These are phyloP conservation scores for Eucalyptus dawsonii DNA, from an alignment of 345 rosid species.

Conservation along the genomic window DNA sequence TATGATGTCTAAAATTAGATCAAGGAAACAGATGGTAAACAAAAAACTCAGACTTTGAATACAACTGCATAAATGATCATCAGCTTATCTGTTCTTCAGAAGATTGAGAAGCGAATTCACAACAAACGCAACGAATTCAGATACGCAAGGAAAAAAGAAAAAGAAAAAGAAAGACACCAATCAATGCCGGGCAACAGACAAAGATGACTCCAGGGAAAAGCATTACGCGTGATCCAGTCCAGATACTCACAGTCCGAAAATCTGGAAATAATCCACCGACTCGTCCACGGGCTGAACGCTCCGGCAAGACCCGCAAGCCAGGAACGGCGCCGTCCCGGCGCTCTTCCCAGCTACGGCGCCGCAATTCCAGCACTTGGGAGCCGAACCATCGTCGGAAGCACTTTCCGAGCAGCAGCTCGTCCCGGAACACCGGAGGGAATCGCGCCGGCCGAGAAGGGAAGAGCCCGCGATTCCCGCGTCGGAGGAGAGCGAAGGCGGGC, in stretches of 20 bases:
- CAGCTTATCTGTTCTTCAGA: neutral
- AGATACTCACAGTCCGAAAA: conserved; percentile 66
- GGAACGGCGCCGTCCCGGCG: conserved; percentile 18
- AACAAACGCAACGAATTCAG: neutral
- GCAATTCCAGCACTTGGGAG: conserved; percentile 69
- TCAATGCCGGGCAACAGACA: neutral
- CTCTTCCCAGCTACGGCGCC: conserved; percentile 4
- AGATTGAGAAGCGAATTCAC: neutral
- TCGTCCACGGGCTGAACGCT: conserved; percentile 76
- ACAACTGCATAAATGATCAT: neutral
- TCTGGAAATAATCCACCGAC: conserved; percentile 64
- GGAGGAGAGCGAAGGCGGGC: conserved; percentile 3
- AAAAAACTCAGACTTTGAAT: neutral
- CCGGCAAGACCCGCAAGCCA: conserved; percentile 57
- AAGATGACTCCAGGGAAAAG: neutral
- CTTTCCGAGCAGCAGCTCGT: conserved; percentile 12
- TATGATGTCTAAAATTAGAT: neutral
- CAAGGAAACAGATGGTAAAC: neutral
- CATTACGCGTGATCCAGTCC: neutral
- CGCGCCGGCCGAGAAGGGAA: neutral
- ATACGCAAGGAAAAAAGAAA: neutral
- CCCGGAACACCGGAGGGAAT: neutral
- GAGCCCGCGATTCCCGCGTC: neutral
- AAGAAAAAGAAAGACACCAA: neutral
- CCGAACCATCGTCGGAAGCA: neutral